phyloP scores from a whole-genome alignment of 495 filamentous ascomycete genomes.

The Letharia columbiana region DNA sequence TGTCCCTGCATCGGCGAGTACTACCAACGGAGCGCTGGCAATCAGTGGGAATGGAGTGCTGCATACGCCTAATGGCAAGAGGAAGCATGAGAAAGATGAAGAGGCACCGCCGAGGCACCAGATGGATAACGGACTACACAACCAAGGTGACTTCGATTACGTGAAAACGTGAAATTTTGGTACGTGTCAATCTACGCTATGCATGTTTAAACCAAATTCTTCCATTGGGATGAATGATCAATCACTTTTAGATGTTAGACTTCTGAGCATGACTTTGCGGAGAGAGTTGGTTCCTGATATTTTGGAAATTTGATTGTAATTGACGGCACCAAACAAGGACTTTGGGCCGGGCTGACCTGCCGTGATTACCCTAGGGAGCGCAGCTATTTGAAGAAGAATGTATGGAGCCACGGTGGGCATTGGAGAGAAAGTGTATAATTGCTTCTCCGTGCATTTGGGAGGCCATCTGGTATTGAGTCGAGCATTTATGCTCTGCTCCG shows the following conservation, averaged over 20 bases:
- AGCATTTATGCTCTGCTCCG: background rate
- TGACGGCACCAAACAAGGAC: background rate
- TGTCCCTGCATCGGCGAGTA: slow-evolving; percentile 38
- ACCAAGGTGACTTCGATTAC: slow-evolving; percentile 44
- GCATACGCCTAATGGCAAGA: slow-evolving; percentile 5
- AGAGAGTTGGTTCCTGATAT: background rate
- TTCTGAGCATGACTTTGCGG: slow-evolving; percentile 11
- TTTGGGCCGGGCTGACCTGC: background rate
- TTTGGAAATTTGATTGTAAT: background rate
- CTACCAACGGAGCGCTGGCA: slow-evolving; percentile 13
- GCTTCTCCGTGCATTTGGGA: background rate
- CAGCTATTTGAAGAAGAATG: background rate
- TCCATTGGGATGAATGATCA: slow-evolving; percentile 4
- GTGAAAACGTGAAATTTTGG: background rate
- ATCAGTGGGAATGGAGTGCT: background rate
- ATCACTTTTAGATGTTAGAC: slow-evolving; percentile 13
- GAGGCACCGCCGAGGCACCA: slow-evolving; percentile 41
- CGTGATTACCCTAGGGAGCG: background rate
- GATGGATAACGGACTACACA: slow-evolving; percentile 56
- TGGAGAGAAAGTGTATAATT: background rate
- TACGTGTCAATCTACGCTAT: background rate
- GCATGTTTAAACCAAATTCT: background rate
- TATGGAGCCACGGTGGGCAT: background rate
- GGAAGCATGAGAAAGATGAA: slow-evolving; percentile 23
- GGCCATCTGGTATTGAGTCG: background rate